Evolutionary conservation across 2,329 filamentous ascomycete species (phyloP), one percentile per base, ranked within the genome.

Genomic region (Pseudocercospora fijiensis): DNA sequence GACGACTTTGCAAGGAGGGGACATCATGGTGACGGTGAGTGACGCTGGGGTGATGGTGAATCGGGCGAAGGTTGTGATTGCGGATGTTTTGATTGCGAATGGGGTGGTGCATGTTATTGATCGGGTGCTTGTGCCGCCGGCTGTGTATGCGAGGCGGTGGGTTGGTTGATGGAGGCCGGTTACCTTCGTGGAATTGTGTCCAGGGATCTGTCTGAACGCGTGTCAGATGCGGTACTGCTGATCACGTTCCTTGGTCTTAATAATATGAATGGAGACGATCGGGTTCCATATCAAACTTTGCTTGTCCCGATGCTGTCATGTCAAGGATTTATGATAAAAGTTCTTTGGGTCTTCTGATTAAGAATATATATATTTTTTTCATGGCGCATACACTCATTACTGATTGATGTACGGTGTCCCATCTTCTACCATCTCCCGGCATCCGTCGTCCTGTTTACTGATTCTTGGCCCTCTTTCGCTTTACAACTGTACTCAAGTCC

Each of bases 21-120:
- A 56, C 8, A 26, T 65, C 3, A 65, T 33, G 6, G 76, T 83
- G 22, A 69, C 67, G 24, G 78, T 82, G 65, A 76, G 76, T 10
- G 77, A 71, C 16, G 71, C 52, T 4, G 68, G 78, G 5, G 65
- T 66, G 13, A 74, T 76, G 2, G 64, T 75, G n/a, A 73, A 76
- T 55, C 77, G 77, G 33, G 67, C 43, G 1, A 69, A 73, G 20
- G 56, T 80, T 7, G 57, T 65, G 10, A 22, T 61, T 5, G 56
- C 63, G 16, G 51, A 65, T 49, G 58, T 63, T 49, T 24, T 63
- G n/a, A n/a, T 63, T 16, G 28, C 37, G 10, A 63, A 65, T 37
- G 60, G 63, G 8, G 57, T 63, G 13, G 60, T 37, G 1, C 60
- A 65, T 60, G 53, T 62, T 27, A 63, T 65, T 18, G 52, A 63